phyloP scores from a whole-genome alignment of 805 yeast genomes.

The Candida glaebosa region DNA sequence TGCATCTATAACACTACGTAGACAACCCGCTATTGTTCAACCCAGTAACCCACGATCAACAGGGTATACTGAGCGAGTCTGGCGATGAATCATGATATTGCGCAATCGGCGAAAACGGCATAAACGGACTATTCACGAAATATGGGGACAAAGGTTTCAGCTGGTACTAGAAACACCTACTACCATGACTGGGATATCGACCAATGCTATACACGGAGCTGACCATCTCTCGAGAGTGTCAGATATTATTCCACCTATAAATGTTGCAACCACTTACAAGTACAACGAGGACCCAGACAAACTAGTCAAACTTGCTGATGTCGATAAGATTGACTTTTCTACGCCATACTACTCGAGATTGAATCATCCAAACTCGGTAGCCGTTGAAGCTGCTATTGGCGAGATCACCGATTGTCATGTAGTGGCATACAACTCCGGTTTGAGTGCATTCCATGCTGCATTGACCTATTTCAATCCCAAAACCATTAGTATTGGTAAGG shows the following conservation, averaged over 20 bases:
- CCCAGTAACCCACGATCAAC: too few species aligned
- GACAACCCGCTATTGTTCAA: too few species aligned
- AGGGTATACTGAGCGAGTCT: not conserved
- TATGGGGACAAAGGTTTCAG: not conserved
- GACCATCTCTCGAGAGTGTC: conserved; percentile 53
- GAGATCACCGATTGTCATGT: conserved; percentile 60
- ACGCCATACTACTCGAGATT: conserved; percentile 58
- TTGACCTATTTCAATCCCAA: conserved; percentile 71
- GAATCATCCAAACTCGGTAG: conserved; percentile 67
- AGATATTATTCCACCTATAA: conserved; percentile 78
- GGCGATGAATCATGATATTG: not conserved
- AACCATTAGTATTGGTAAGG: conserved; percentile 67
- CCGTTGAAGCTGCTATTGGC: conserved; percentile 64
- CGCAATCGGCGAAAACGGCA: not conserved
- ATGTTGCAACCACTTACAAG: conserved; percentile 73
- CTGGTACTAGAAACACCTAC: not conserved
- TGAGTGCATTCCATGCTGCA: conserved; percentile 77
- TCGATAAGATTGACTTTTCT: conserved; percentile 10
- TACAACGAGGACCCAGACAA: conserved; percentile 60
- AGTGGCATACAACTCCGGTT: conserved; percentile 72
- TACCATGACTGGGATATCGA: conserved; percentile 46
- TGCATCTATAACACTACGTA: not conserved
- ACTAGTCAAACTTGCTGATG: conserved; percentile 41
- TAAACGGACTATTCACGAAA: too few species aligned
- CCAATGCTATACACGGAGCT: conserved; percentile 69